A percentile compares a stretch with the other conserved stretches of the same genome.
Conservation (phyloP, 768 basidiomycete species). For the Postia placenta region DNA sequence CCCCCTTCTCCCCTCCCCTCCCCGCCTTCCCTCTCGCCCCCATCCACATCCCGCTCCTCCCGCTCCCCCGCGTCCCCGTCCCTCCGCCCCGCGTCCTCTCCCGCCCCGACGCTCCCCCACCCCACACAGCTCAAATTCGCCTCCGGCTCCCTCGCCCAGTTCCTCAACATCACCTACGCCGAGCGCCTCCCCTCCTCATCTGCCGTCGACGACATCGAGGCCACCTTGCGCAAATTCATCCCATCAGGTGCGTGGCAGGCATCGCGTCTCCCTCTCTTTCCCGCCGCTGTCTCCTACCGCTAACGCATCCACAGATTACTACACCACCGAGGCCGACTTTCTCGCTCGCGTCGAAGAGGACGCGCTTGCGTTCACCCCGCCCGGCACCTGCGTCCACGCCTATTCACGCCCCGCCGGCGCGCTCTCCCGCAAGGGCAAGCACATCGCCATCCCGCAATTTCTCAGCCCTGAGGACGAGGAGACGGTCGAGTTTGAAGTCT, state of each 20-base stretch:
- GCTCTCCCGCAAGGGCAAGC: conserved; percentile 50
- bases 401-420: conserved; percentile 57
- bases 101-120: neutral
- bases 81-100: neutral
- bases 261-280: neutral
- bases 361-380: conserved; percentile 69
- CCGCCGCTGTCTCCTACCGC: neutral
- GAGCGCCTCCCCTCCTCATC: conserved; percentile 57
- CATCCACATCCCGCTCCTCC: neutral
- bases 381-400: conserved; percentile 67
- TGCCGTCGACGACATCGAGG: conserved; percentile 85
- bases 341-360: conserved; percentile 68
- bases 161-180: conserved; percentile 62
- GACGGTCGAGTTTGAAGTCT: conserved; percentile 79
- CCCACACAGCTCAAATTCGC: conserved; percentile 67
- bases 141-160: conserved; percentile 80
- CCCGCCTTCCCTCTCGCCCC: neutral
- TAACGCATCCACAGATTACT: conserved; percentile 46
- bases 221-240: conserved; percentile 68
- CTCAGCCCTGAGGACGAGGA: conserved; percentile 49
- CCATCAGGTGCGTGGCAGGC: conserved; percentile 53
- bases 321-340: conserved; percentile 63
- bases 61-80: neutral
- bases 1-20: neutral
- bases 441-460: conserved; percentile 28